phyloP scores from a whole-genome alignment of 805 yeast genomes.

The Schwanniomyces vanrijiae region DNA sequence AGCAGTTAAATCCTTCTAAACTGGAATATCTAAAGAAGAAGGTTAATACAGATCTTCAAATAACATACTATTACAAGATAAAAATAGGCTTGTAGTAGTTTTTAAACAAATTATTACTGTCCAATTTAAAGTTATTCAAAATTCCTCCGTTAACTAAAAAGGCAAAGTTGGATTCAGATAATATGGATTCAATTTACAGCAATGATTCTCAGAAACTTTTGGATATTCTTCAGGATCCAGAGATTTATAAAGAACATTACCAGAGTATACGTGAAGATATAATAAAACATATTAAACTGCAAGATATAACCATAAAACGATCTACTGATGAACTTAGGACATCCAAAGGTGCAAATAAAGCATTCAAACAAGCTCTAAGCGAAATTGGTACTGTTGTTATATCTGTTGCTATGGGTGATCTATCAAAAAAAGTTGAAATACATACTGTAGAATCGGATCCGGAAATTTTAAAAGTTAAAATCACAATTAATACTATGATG shows the following conservation, averaged over 20 bases:
- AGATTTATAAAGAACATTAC: constrained; percentile 25
- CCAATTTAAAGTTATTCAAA: constrained; percentile 6
- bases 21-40: background rate
- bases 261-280: constrained; percentile 31
- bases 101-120: background rate
- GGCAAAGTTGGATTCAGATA: constrained; percentile 10
- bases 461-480: constrained; percentile 75
- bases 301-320: constrained; percentile 26
- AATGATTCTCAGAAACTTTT: constrained; percentile 36
- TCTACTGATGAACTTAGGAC: constrained; percentile 33
- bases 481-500: constrained; percentile 86
- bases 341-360: constrained; percentile 58
- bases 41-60: background rate
- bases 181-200: background rate
- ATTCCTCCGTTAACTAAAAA: constrained; percentile 17
- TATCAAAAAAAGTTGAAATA: constrained; percentile 75
- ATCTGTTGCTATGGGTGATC: constrained; percentile 87
- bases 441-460: constrained; percentile 75
- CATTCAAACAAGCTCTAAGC: constrained; percentile 66
- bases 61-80: background rate
- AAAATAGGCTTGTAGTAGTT: background rate
- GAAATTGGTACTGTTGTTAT: constrained; percentile 86
- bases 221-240: constrained; percentile 40
- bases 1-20: background rate
- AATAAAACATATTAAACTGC: constrained; percentile 26